Conservation (phyloP, 345 rosid species). For the Rhizophora mangle region DNA sequence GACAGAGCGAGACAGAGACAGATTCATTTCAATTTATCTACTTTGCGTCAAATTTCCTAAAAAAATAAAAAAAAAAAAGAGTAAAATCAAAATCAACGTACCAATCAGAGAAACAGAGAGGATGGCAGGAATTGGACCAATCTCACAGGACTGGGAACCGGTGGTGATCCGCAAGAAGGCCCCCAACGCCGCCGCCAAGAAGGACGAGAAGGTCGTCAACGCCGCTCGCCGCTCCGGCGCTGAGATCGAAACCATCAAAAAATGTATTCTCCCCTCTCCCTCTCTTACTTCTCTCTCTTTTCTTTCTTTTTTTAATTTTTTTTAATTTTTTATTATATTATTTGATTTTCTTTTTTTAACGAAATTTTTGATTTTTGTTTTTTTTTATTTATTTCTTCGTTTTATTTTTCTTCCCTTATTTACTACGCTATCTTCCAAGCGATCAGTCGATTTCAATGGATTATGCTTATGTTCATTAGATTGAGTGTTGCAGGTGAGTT, state of each 20-base stretch:
- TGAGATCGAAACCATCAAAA: conserved; percentile 30
- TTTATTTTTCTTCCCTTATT: no score
- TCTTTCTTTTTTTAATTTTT: not conserved
- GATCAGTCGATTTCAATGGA: no score
- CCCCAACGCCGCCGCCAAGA: conserved; percentile 33
- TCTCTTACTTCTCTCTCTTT: not conserved
- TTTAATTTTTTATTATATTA: not conserved
- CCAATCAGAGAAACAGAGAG: not conserved
- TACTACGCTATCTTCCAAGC: no score
- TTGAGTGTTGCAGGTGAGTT: no score
- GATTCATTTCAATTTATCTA: no score
- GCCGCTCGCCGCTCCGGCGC: conserved; percentile 35
- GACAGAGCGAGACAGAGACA: no score
- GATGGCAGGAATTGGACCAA: conserved; percentile 26
- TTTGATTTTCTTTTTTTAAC: not conserved
- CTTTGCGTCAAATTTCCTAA: no score
- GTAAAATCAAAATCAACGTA: no score
- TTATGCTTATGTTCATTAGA: no score
- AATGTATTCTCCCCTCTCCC: conserved; percentile 5
- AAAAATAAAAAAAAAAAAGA: no score
- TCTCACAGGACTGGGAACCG: conserved; percentile 36
- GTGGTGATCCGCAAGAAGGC: conserved; percentile 37
- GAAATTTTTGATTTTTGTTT: not conserved
- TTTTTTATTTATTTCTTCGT: no score
- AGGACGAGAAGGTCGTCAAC: conserved; percentile 34